A percentile compares a stretch with the other conserved stretches of the same genome.
Conservation (phyloP, 129 eudicot genomes). For the Centella asiatica region DNA sequence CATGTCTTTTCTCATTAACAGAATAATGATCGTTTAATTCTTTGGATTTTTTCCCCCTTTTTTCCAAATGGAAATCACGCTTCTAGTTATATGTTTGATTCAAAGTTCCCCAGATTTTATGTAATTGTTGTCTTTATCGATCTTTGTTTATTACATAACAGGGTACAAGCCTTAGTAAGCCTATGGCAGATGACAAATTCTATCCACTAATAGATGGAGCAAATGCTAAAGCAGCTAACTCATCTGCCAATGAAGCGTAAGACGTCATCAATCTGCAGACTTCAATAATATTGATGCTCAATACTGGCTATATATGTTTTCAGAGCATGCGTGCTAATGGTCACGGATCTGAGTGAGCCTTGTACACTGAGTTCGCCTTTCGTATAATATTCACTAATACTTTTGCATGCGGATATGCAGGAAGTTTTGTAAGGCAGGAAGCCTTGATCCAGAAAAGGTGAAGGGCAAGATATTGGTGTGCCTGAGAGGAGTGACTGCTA, state of each 20-base stretch:
- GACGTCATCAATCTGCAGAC: no score
- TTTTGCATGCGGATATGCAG: constrained; percentile 18
- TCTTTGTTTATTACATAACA: constrained; percentile 4
- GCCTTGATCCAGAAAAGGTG: constrained; percentile 55
- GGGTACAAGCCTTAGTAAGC: constrained; percentile 57
- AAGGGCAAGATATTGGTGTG: constrained; percentile 68
- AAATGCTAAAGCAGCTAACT: constrained; percentile 39
- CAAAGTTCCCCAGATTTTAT: no score
- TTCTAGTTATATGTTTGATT: no score
- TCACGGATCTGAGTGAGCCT: no score
- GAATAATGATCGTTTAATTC: no score
- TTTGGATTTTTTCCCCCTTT: no score
- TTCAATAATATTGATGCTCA: no score
- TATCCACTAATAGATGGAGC: constrained; percentile 45
- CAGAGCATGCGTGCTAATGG: no score
- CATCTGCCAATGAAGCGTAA: constrained; percentile 47
- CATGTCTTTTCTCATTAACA: no score
- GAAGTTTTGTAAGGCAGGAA: constrained; percentile 38
- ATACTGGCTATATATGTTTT: no score
- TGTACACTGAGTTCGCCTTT: neutral
- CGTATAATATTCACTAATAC: neutral
- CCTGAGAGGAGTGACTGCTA: constrained; percentile 44
- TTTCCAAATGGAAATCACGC: neutral
- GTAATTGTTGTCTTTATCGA: no score
- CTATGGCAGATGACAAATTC: constrained; percentile 23